Conservation (phyloP, 805 yeast genomes). For the Starmerella lactis-condensi region DNA sequence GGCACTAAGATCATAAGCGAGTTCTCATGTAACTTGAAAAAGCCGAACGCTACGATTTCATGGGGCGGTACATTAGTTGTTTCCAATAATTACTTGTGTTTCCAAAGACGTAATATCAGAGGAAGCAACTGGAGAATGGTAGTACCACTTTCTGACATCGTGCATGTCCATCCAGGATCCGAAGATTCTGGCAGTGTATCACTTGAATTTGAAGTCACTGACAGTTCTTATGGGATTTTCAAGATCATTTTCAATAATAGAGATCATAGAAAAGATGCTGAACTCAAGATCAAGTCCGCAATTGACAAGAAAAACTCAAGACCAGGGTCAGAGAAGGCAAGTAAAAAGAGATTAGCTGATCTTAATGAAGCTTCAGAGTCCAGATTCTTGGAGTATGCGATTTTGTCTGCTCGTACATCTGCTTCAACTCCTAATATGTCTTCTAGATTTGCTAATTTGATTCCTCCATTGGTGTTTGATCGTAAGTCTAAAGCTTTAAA, state of each 20-base stretch:
- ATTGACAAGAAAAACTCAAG: too few relatives aligned
- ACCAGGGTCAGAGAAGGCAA: constrained; percentile 1
- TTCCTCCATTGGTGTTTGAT: constrained; percentile 18
- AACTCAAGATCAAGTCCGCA: constrained; percentile 28
- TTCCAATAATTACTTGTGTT: constrained; percentile 53
- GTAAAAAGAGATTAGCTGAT: neutral
- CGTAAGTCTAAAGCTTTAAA: constrained; percentile 10
- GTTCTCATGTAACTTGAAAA: constrained; percentile 24
- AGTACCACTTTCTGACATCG: constrained; percentile 50
- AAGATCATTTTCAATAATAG: constrained; percentile 4
- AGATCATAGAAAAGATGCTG: constrained; percentile 2
- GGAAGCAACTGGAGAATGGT: constrained; percentile 51
- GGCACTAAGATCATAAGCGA: constrained; percentile 40
- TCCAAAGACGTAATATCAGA: constrained; percentile 63
- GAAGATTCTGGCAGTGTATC: neutral
- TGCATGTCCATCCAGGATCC: constrained; percentile 2
- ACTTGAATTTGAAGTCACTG: constrained; percentile 10
- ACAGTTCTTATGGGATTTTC: constrained; percentile 9
- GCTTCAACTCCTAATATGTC: constrained; percentile 14
- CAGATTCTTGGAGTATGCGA: constrained; percentile 8
- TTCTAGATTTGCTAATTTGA: constrained; percentile 4
- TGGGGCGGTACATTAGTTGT: constrained; percentile 52
- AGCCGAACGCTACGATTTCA: constrained; percentile 4
- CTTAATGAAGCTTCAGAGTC: constrained; percentile 3
- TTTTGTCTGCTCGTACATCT: constrained; percentile 14